Conservation (phyloP, 768 basidiomycete genomes). For the Termitomyces sp. region DNA sequence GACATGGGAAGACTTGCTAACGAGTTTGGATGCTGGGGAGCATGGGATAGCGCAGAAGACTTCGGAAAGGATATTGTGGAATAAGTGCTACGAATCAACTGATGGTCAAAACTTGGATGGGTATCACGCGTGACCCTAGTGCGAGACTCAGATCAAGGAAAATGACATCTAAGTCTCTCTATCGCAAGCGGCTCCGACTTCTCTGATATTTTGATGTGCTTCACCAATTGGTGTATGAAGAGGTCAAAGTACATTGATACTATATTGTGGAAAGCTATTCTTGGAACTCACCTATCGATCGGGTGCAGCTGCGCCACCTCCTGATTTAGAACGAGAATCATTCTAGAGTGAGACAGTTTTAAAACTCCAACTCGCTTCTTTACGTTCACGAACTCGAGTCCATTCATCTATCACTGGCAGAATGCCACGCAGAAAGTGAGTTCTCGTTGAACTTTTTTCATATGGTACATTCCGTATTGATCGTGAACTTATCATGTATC, state of each 20-base stretch:
- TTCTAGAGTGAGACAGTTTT: neutral
- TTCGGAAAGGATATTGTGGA: conserved; percentile 19
- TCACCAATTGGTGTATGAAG: no score
- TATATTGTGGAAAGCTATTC: no score
- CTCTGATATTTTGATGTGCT: no score
- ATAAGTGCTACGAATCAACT: no score
- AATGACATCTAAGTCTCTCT: neutral
- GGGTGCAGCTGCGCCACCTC: neutral
- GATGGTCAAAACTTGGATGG: no score
- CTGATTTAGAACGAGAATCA: neutral
- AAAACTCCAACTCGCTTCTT: neutral
- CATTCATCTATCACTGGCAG: neutral
- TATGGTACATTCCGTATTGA: neutral
- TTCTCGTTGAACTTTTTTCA: neutral
- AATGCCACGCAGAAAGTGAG: neutral
- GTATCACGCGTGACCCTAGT: neutral
- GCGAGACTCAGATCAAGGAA: neutral
- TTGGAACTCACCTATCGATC: no score
- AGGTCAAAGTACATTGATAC: no score
- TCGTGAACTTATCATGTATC: neutral
- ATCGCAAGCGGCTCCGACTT: neutral
- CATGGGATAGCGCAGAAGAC: conserved; percentile 36
- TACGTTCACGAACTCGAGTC: no score
- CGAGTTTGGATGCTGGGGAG: conserved; percentile 41
- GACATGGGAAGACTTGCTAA: conserved; percentile 38